Conservation (phyloP, 2,329 filamentous ascomycete genomes). For the Clonostachys byssicola region DNA sequence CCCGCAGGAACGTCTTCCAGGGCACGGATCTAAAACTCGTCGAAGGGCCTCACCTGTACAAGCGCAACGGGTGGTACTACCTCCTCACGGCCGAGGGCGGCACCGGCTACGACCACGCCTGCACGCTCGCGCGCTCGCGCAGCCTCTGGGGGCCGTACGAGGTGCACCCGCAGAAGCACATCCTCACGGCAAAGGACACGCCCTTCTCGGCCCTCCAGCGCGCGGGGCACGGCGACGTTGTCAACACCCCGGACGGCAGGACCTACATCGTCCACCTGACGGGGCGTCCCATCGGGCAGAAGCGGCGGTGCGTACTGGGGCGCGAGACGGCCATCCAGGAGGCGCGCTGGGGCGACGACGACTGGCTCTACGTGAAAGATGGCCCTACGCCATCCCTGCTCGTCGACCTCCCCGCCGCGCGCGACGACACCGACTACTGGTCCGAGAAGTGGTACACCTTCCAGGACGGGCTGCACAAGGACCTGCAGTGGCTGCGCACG, state of each 20-base stretch:
- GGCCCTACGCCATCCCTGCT: constrained; percentile 49
- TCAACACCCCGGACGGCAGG: constrained; percentile 47
- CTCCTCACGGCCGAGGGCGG: constrained; percentile 57
- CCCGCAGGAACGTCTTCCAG: constrained; percentile 47
- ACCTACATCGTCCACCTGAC: constrained; percentile 50
- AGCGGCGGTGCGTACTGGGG: constrained; percentile 47
- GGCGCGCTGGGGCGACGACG: constrained; percentile 52
- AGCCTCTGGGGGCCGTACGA: constrained; percentile 60
- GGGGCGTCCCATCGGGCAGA: constrained; percentile 45
- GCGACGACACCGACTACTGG: constrained; percentile 48
- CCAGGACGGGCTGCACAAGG: constrained; percentile 34
- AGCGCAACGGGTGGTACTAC: constrained; percentile 55
- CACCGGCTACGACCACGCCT: constrained; percentile 56
- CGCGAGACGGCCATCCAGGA: constrained; percentile 56
- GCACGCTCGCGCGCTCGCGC: constrained; percentile 49
- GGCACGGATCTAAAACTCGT: constrained; percentile 51
- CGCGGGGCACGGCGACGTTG: constrained; percentile 48
- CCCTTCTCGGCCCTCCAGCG: constrained; percentile 45
- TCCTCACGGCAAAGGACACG: constrained; percentile 48
- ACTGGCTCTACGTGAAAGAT: constrained; percentile 59
- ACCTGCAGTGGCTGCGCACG: constrained; percentile 55
- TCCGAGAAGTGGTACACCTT: constrained; percentile 42
- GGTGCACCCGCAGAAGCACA: constrained; percentile 50
- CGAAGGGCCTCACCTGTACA: constrained; percentile 56
- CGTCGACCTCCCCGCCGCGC: constrained; percentile 42